phyloP scores from a whole-genome alignment of 176 grass and related monocot species.

The maize (Zea mays) region DNA sequence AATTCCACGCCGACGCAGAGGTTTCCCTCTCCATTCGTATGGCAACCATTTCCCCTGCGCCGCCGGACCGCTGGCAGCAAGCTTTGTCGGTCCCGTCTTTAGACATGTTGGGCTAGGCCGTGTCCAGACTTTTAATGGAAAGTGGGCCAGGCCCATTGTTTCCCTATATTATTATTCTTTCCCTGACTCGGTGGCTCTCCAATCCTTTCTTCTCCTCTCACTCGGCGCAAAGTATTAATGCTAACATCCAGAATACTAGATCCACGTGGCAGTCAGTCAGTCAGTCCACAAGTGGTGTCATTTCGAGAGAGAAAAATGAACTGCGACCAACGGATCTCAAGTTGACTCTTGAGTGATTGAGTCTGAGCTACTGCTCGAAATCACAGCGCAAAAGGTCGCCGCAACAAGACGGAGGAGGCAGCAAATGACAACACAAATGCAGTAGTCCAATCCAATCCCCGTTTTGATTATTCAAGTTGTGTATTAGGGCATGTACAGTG shows the following conservation, averaged over 20 bases:
- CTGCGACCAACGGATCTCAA: too few species aligned
- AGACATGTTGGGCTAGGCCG: neutral
- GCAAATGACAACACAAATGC: neutral
- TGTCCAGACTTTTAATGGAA: neutral
- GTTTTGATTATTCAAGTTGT: too few species aligned
- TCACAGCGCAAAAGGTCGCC: too few species aligned
- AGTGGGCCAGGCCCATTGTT: neutral
- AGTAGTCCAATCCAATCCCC: neutral
- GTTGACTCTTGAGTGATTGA: too few species aligned
- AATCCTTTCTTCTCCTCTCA: neutral
- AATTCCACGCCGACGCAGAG: too few species aligned
- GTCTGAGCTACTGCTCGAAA: too few species aligned
- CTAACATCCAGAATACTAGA: neutral
- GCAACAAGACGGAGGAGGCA: too few species aligned
- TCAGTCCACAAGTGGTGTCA: neutral
- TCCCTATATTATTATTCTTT: neutral
- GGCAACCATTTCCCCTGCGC: too few species aligned
- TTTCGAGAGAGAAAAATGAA: neutral
- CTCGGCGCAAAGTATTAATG: neutral
- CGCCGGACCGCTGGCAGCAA: too few species aligned
- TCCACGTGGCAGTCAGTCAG: neutral
- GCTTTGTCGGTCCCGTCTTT: neutral
- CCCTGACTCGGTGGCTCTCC: neutral
- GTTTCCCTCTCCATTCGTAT: too few species aligned
- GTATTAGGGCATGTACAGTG: too few species aligned